Evolutionary conservation across 306 rosid species (phyloP), one percentile per base, ranked within the genome.

Genomic region (Cucumis hystrix): DNA sequence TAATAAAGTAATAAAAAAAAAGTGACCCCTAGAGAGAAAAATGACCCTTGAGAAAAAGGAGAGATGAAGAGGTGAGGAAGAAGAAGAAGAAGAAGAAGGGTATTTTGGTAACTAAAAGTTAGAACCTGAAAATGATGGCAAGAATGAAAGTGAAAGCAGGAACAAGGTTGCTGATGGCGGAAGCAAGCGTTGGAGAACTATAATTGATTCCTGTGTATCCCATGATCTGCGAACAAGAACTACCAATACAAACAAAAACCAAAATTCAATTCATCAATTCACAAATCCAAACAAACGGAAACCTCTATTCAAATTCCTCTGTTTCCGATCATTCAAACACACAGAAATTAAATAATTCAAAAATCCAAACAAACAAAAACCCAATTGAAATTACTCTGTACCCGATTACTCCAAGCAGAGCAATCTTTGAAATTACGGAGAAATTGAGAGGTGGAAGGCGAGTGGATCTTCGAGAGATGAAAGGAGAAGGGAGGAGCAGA

Each of bases 121-220:
- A 33, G 77, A 80, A 93, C 98, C 98, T 92, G 88, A 90, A 90
- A 82, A 92, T 56, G 85, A 94, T 66, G 87, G 98, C 98, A 71
- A 94, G 87, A 71, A 92, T 84, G 88, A 94, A 94, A 71, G 97
- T 92, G 86, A 92, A 94, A 76, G 98, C 98, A 52, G 98, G 96
- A 83, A 94, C 98, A 80, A 94, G 85, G 76, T 92, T 94, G 93
- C 97, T 90, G 69, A 94, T 94, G 7, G 98, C 96, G 1, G 97
- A 94, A 40, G 98, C 80, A 51, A 94, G 98, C 1, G 97, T 90
- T 1, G 98, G 98, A 79, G 97, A 94, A 79, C 98, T 87, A 74
- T 54, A 90, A 76, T 47, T 89, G 84, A 94, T 94, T 18, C 98
- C 97, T 20, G 93, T 92, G 62, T 83, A 94, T 20, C 98, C 98